These are phyloP conservation scores for Metschnikowia kunwiensis DNA, from an alignment of 805 yeast genomes.

Conservation along the genomic window DNA sequence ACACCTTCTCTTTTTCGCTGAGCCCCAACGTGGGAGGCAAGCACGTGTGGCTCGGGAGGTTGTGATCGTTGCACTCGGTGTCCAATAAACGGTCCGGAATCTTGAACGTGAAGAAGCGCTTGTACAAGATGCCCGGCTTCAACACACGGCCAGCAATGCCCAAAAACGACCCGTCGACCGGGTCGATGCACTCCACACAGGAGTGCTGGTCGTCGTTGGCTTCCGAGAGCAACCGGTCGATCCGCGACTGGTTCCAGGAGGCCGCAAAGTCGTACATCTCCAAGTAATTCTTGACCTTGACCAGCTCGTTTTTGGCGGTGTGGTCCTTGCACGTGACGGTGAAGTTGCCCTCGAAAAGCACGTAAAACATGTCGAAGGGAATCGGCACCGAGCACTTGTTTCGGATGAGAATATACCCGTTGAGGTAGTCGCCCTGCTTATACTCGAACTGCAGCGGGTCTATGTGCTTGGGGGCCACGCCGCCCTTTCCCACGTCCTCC, in stretches of 20 bases:
- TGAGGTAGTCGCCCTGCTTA: slow-evolving; percentile 63
- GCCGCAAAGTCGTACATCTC: slow-evolving; percentile 47
- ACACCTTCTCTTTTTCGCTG: slow-evolving; percentile 17
- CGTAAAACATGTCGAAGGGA: slow-evolving; percentile 61
- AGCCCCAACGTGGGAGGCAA: slow-evolving; percentile 38
- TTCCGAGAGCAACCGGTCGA: slow-evolving; percentile 33
- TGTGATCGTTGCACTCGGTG: slow-evolving; percentile 34
- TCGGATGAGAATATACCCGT: slow-evolving; percentile 48
- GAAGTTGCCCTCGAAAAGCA: slow-evolving; percentile 52
- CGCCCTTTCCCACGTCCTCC: slow-evolving; percentile 30
- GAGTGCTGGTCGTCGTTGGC: slow-evolving; percentile 9
- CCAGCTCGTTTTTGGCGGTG: slow-evolving; percentile 18
- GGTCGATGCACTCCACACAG: slow-evolving; percentile 24
- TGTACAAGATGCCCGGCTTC: slow-evolving; percentile 25
- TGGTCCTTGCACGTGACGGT: slow-evolving; percentile 20
- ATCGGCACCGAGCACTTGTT: slow-evolving; percentile 41
- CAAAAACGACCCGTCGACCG: slow-evolving; percentile 25
- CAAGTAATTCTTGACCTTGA: slow-evolving; percentile 29
- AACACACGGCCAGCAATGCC: slow-evolving; percentile 20
- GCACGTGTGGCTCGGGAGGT: slow-evolving; percentile 28
- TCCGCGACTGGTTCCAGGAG: slow-evolving; percentile 42
- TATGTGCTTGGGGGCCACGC: slow-evolving; percentile 26
- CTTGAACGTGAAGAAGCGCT: slow-evolving; percentile 41
- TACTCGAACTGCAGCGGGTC: slow-evolving; percentile 44
- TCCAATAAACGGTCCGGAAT: slow-evolving; percentile 38